These are phyloP conservation scores for Apium graveolens DNA, from an alignment of 129 eudicot genomes.

Conservation along the genomic window DNA sequence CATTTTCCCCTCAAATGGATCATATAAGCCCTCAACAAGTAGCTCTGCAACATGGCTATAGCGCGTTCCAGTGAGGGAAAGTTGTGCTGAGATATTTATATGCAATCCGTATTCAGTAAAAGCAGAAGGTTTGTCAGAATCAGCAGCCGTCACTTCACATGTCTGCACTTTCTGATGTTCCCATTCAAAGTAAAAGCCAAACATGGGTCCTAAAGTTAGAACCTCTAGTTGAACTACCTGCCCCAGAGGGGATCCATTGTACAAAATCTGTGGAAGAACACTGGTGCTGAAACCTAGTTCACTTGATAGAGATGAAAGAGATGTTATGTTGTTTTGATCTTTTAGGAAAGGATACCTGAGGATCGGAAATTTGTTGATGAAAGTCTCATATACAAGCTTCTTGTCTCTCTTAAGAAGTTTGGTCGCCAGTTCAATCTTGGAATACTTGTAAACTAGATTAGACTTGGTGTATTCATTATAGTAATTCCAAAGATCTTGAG, in stretches of 20 bases:
- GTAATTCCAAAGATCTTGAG: background rate
- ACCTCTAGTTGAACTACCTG: slow-evolving; percentile 16
- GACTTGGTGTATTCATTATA: slow-evolving; percentile 2
- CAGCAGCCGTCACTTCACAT: slow-evolving; percentile 1
- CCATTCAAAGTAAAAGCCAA: slow-evolving; percentile 8
- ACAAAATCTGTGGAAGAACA: slow-evolving; percentile 2
- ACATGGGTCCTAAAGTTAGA: slow-evolving; percentile 20
- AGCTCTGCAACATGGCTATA: slow-evolving; percentile 11
- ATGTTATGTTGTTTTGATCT: slow-evolving; percentile 5
- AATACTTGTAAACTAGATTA: slow-evolving; percentile 12
- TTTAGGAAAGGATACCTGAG: slow-evolving; percentile 1
- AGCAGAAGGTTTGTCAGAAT: background rate
- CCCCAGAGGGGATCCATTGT: background rate
- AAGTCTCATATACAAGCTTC: background rate
- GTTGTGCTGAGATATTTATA: slow-evolving; percentile 12
- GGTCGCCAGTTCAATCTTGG: slow-evolving; percentile 9
- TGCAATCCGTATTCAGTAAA: background rate
- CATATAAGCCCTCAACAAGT: slow-evolving; percentile 17
- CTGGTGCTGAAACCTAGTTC: slow-evolving; percentile 8
- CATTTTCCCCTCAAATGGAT: slow-evolving; percentile 18
- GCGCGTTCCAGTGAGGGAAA: slow-evolving; percentile 2
- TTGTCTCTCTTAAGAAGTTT: slow-evolving; percentile 7
- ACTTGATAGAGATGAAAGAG: slow-evolving; percentile 14
- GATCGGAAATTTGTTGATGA: background rate
- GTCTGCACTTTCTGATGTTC: slow-evolving; percentile 3